Evolutionary conservation across 2,329 filamentous ascomycete genomes (phyloP).

Genomic region (Gaeumannomyces tritici): DNA sequence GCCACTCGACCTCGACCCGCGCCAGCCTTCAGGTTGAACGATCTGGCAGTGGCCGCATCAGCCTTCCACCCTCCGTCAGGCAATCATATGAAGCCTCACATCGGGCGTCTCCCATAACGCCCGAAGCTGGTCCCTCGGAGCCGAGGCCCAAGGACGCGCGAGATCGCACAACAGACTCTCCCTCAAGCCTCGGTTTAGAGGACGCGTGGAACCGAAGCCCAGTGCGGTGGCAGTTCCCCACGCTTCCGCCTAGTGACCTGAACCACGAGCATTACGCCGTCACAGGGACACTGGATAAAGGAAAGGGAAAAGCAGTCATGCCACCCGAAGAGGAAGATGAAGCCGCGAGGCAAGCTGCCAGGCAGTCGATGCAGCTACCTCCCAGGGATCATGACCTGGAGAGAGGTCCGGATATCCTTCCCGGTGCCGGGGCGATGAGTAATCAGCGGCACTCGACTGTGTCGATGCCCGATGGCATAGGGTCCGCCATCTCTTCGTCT

Average conservation of each 20-base stretch:
- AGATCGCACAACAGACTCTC: no score
- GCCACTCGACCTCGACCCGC: conserved; percentile 30
- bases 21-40: conserved; percentile 43
- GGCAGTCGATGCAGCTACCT: conserved; percentile 10
- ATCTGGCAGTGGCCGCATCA: conserved; percentile 35
- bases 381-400: conserved; percentile 43
- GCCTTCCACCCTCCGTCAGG: conserved; percentile 42
- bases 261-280: neutral
- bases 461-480: conserved; percentile 41
- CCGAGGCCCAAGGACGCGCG: neutral
- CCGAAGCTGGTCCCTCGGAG: conserved; percentile 6
- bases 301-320: conserved; percentile 31
- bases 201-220: no score
- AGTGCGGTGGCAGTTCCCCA: no score
- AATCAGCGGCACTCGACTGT: conserved; percentile 33
- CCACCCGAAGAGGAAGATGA: conserved; percentile 24
- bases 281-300: conserved; percentile 15
- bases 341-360: conserved; percentile 11
- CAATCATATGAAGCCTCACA: conserved; percentile 42
- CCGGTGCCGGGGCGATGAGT: conserved; percentile 10
- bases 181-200: no score
- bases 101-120: no score
- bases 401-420: conserved; percentile 36
- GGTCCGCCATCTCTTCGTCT: conserved; percentile 44
- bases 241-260: no score